phyloP scores from a whole-genome alignment of 495 filamentous ascomycete species.

The Trichoderma gamsii region DNA sequence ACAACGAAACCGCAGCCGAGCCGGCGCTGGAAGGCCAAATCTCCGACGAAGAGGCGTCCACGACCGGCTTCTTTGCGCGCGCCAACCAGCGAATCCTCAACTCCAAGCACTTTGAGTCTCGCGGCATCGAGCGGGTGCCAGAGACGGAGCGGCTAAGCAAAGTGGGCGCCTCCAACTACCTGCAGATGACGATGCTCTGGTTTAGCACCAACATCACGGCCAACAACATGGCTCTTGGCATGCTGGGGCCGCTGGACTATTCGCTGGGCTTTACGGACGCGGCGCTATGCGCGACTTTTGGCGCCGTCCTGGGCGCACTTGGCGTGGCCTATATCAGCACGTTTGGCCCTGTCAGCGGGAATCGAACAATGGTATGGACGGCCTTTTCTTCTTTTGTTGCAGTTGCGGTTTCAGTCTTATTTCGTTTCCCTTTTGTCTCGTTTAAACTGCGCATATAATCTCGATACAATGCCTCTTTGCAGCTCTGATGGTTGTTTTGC shows the following conservation, averaged over 20 bases:
- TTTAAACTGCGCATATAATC: not conserved
- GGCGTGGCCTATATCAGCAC: constrained; percentile 64
- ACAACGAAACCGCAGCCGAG: not conserved
- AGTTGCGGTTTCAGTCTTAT: not conserved
- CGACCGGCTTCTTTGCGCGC: not conserved
- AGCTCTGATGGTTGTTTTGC: constrained; percentile 18
- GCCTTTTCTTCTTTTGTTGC: not conserved
- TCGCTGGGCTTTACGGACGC: constrained; percentile 62
- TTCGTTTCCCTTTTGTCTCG: not conserved
- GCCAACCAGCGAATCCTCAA: constrained; percentile 28
- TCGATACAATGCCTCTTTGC: constrained; percentile 16
- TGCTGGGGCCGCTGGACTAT: constrained; percentile 66
- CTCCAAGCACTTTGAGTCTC: constrained; percentile 53
- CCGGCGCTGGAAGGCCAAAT: not conserved
- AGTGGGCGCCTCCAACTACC: constrained; percentile 41
- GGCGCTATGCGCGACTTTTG: constrained; percentile 60
- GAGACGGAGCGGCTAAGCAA: constrained; percentile 44
- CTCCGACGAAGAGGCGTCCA: not conserved
- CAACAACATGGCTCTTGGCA: constrained; percentile 69
- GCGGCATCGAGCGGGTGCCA: constrained; percentile 64
- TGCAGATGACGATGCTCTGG: constrained; percentile 65
- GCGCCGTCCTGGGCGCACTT: constrained; percentile 51
- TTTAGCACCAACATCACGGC: constrained; percentile 69
- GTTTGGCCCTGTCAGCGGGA: constrained; percentile 65
- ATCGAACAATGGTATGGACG: constrained; percentile 56